Evolutionary conservation across 345 rosid species (phyloP), one percentile per base, ranked within the genome.

Genomic region (Syzygium oleosum): DNA sequence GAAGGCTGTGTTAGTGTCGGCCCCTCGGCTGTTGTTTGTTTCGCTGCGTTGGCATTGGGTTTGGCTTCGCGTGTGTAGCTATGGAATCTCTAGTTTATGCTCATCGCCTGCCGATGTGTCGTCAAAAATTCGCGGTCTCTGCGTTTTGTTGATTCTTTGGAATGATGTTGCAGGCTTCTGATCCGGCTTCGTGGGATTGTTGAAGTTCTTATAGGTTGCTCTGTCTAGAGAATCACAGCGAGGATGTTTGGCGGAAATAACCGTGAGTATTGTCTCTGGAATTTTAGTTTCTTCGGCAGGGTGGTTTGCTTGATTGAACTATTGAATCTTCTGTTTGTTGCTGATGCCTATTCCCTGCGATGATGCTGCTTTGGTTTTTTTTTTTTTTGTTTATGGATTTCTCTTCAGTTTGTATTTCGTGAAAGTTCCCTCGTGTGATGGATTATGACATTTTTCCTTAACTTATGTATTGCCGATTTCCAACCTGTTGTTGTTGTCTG

Each of bases 181-280:
- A 73, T 73, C 80, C 80, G 80, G 49, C 80, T 38, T 38, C 49
- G 80, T 43, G 80, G 14, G 46, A 34, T 9, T 73, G 10, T 34
- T 34, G 49, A 55, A 52, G 86, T 52, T 54, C 27, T 29, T 31
- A 52, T 54, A 25, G 61, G 13, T 31, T 23, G 61, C 15, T 54
- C 46, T 5, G 38, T 53, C 15, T 84, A 52, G 63, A 52, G 46
- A n/a, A 41, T 54, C 15, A 7, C 55, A 54, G 55, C 38, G n/a
- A 86, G 41, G 85, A 86, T 86, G 88, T 86, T 86, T 27, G 63
- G 88, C 43, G 54, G 53, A 22, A 77, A 68, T n/a, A 86, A 38
- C 84, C 85, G 88, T 86, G 80, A 86, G 88, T 41, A 68, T 52
- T 77, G 53, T 6, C 27, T 52, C 46, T 52, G 9, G 49, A 38